These are phyloP conservation scores for Secale cereale DNA, from an alignment of 176 grass and related monocot genomes.

Conservation along the genomic window DNA sequence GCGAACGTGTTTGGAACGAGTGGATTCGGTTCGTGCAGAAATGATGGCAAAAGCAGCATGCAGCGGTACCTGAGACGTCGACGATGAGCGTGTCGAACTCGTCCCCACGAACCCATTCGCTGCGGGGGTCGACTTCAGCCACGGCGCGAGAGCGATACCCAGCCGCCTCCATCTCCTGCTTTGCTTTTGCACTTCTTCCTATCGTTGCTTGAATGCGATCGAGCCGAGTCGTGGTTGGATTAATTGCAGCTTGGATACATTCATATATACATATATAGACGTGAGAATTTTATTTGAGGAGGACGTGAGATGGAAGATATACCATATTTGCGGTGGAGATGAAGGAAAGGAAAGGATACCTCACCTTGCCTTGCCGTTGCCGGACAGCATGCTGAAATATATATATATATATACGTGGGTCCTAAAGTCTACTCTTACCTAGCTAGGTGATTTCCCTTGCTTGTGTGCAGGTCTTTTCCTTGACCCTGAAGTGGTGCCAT, in stretches of 20 bases:
- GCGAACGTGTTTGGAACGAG: not conserved
- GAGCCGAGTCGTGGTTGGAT: not conserved
- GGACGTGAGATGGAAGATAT: constrained; percentile 26
- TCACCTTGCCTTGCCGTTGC: not conserved
- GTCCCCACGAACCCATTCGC: constrained; percentile 42
- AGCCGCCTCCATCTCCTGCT: constrained; percentile 31
- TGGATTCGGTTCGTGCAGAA: not conserved
- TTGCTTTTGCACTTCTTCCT: not conserved
- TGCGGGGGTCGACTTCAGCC: constrained; percentile 44
- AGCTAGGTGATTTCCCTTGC: not conserved
- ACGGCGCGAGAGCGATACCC: constrained; percentile 14
- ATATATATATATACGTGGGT: not conserved
- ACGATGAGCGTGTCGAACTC: constrained; percentile 52
- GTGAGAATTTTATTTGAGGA: not conserved
- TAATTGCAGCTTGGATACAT: not conserved
- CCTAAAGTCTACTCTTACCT: not conserved
- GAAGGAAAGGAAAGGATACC: constrained; percentile 32
- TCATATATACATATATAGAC: constrained; percentile 9
- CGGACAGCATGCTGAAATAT: not conserved
- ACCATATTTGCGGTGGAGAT: not conserved
- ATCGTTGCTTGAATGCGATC: not conserved
- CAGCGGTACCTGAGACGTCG: constrained; percentile 38
- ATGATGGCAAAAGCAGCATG: not conserved
- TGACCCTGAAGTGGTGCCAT: not conserved
- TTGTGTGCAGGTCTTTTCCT: not conserved